These are phyloP conservation scores for Peronospora tabacina DNA, from an alignment of 352 stramenopile genomes.

Conservation along the genomic window DNA sequence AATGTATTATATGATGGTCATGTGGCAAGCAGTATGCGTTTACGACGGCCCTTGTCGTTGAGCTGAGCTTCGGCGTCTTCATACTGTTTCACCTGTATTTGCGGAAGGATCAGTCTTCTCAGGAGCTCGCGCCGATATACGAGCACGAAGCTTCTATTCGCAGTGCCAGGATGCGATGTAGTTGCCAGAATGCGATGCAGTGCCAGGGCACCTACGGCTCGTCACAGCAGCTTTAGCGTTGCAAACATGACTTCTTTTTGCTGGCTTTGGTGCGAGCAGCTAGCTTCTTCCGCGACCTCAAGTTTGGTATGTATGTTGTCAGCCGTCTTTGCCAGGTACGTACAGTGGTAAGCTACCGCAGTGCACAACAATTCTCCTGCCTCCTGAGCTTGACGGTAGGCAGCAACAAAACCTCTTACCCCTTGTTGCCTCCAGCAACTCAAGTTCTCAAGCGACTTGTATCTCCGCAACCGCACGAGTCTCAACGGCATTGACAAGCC, in stretches of 20 bases:
- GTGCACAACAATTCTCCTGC: slow-evolving; percentile 52
- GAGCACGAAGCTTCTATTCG: slow-evolving; percentile 68
- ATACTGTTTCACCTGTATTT: slow-evolving; percentile 89
- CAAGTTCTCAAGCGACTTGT: slow-evolving; percentile 62
- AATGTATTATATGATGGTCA: slow-evolving; percentile 29
- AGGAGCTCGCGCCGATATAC: slow-evolving; percentile 82
- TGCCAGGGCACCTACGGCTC: slow-evolving; percentile 55
- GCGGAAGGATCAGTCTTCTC: slow-evolving; percentile 77
- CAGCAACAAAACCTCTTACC: slow-evolving; percentile 65
- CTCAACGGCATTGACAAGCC: slow-evolving; percentile 48
- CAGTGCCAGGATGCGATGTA: slow-evolving; percentile 30
- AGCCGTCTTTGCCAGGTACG: slow-evolving; percentile 73
- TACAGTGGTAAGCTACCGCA: slow-evolving; percentile 77
- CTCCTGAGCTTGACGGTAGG: slow-evolving; percentile 54
- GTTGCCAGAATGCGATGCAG: slow-evolving; percentile 49
- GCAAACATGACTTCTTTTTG: slow-evolving; percentile 74
- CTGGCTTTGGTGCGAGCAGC: slow-evolving; percentile 32
- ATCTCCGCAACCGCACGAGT: slow-evolving; percentile 47
- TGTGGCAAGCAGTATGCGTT: slow-evolving; percentile 47
- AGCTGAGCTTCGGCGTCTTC: slow-evolving; percentile 77
- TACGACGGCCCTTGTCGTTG: slow-evolving; percentile 66
- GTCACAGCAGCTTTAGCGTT: slow-evolving; percentile 58
- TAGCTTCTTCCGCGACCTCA: slow-evolving; percentile 34
- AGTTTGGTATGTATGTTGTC: slow-evolving; percentile 63
- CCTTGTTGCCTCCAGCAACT: slow-evolving; percentile 73